Evolutionary conservation across 106 monocot genomes (phyloP).

Genomic region (Triglochin maritima): DNA sequence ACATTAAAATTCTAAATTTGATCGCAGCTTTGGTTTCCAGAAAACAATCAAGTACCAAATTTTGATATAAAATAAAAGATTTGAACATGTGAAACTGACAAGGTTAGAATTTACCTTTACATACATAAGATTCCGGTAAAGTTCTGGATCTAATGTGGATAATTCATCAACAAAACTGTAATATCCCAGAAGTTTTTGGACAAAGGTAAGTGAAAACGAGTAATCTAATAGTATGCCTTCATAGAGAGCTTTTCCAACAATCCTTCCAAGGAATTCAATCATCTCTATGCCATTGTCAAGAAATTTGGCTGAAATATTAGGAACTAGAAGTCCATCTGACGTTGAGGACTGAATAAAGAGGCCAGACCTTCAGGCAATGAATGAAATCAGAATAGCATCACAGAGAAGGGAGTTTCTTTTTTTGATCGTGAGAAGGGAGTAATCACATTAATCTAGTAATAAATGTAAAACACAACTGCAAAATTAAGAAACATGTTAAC

Average conservation of each 20-base stretch:
- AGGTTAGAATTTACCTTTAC: conserved; percentile 50
- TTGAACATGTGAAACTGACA: too few relatives aligned
- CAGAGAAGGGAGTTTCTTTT: too few relatives aligned
- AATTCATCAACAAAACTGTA: conserved; percentile 90
- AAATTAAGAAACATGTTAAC: conserved; percentile 5
- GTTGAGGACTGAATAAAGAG: conserved; percentile 58
- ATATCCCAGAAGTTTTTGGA: conserved; percentile 79
- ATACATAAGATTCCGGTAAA: conserved; percentile 81
- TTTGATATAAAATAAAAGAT: too few relatives aligned
- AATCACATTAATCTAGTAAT: too few relatives aligned
- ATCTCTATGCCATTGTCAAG: conserved; percentile 71
- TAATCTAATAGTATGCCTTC: conserved; percentile 92
- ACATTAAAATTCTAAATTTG: too few relatives aligned
- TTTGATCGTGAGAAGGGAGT: too few relatives aligned
- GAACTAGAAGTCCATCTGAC: conserved; percentile 58
- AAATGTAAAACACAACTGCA: not conserved
- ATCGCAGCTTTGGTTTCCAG: too few relatives aligned
- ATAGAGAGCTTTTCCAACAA: conserved; percentile 94
- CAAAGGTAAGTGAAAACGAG: conserved; percentile 76
- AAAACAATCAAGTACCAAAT: too few relatives aligned
- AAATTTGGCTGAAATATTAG: conserved; percentile 58
- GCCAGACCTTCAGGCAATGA: conserved; percentile 55
- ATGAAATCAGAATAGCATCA: too few relatives aligned
- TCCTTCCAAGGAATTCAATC: conserved; percentile 90
- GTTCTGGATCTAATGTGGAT: conserved; percentile 77